Percentiles rank a stretch among this genome's conserved stretches.
phyloP scores from a whole-genome alignment of 148 eudicot species.

The Cornus suecica region DNA sequence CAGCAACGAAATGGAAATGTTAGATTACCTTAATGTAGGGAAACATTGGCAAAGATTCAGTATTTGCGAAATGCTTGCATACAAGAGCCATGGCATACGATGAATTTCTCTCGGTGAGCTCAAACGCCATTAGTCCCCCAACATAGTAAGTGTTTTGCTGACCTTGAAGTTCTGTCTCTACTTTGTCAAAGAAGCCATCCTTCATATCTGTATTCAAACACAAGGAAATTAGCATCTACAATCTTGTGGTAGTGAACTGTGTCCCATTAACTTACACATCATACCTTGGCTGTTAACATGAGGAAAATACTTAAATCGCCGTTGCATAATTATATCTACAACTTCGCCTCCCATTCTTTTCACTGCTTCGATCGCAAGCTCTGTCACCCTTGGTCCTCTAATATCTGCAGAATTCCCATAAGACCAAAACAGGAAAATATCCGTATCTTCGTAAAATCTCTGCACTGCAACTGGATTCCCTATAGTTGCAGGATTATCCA shows the following conservation, averaged over 20 bases:
- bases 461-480: conserved; percentile 65
- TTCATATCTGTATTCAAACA: conserved; percentile 36
- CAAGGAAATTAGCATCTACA: neutral
- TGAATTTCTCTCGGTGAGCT: conserved; percentile 56
- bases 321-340: conserved; percentile 30
- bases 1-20: neutral
- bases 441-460: conserved; percentile 43
- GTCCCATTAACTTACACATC: neutral
- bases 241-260: neutral
- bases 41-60: conserved; percentile 28
- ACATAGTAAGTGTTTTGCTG: conserved; percentile 40
- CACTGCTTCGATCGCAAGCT: conserved; percentile 40
- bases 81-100: conserved; percentile 41
- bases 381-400: conserved; percentile 29
- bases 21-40: conserved; percentile 47
- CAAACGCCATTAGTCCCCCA: conserved; percentile 57
- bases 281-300: conserved; percentile 49
- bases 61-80: conserved; percentile 42
- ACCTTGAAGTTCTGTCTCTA: conserved; percentile 49
- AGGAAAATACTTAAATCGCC: conserved; percentile 53
- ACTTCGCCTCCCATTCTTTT: conserved; percentile 43
- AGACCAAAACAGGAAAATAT: conserved; percentile 51
- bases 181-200: conserved; percentile 42
- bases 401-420: conserved; percentile 43
- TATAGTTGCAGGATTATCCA: conserved; percentile 49